Conservation (phyloP, 176 grass and related monocot species). For the Hyparrhenia diplandra region DNA sequence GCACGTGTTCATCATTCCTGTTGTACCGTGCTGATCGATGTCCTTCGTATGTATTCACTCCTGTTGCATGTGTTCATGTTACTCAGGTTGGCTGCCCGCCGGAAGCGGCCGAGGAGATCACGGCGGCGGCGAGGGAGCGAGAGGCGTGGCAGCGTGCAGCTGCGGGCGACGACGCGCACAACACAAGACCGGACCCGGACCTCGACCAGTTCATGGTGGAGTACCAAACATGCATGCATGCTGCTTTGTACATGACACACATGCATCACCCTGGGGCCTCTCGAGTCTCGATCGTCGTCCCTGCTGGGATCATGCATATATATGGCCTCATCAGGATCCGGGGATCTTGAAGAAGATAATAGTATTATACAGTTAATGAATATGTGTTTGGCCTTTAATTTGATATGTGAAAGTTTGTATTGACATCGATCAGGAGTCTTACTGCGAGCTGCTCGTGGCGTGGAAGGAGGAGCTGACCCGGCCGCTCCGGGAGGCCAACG, state of each 20-base stretch:
- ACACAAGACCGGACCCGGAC: constrained; percentile 32
- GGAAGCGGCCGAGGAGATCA: constrained; percentile 20
- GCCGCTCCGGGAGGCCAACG: constrained; percentile 41
- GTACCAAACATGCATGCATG: neutral
- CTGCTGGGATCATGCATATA: neutral
- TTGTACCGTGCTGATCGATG: neutral
- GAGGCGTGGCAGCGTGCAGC: constrained; percentile 37
- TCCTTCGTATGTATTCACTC: no score
- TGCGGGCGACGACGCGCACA: constrained; percentile 15
- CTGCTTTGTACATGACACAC: neutral
- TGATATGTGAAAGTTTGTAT: neutral
- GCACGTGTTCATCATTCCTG: neutral
- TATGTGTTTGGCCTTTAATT: neutral
- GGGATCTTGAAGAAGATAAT: neutral
- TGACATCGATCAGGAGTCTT: constrained; percentile 28
- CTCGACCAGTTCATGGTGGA: constrained; percentile 56
- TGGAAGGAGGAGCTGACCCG: constrained; percentile 39
- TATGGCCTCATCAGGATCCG: neutral
- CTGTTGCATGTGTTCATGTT: neutral
- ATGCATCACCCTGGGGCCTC: no score
- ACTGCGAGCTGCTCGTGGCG: constrained; percentile 32
- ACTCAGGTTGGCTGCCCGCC: constrained; percentile 29
- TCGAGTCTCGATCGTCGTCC: no score
- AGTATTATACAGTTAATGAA: no score
- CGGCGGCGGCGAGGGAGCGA: constrained; percentile 10